phyloP scores from a whole-genome alignment of 495 filamentous ascomycete species.

The Platismatia glauca region DNA sequence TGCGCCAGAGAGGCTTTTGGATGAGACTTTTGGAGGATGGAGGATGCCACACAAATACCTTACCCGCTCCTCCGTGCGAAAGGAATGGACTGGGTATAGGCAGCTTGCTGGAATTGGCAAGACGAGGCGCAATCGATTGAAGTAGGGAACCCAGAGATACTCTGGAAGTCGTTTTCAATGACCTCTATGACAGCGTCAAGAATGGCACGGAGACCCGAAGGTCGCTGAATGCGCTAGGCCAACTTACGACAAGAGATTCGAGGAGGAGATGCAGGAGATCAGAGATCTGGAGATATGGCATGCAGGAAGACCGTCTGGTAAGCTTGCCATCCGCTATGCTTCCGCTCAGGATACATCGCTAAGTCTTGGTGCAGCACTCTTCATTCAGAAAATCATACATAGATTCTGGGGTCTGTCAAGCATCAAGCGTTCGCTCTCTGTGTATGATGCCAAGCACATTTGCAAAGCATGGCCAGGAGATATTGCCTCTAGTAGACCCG shows the following conservation, averaged over 20 bases:
- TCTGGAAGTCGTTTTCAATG: conserved; percentile 96
- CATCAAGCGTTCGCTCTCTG: conserved; percentile 1
- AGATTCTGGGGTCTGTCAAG: conserved; percentile 29
- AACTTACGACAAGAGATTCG: conserved; percentile 95
- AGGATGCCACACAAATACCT: conserved; percentile 95
- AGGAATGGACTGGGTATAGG: conserved; percentile 99
- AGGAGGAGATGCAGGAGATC: conserved; percentile 95
- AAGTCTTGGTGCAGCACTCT: conserved; percentile 48
- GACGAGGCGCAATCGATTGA: conserved; percentile 99
- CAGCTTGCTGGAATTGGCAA: conserved; percentile 96
- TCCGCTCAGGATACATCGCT: conserved; percentile 20
- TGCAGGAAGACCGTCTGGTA: conserved; percentile 89
- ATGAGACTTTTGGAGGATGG: conserved; percentile 99
- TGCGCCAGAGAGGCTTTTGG: conserved; percentile 97
- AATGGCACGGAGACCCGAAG: conserved; percentile 86
- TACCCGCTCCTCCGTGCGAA: conserved; percentile 94
- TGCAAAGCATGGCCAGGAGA: conserved; percentile 2
- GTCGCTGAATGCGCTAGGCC: conserved; percentile 79
- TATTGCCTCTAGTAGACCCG: not conserved
- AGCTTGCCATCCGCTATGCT: conserved; percentile 23
- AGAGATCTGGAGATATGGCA: conserved; percentile 96
- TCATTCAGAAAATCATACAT: conserved; percentile 89
- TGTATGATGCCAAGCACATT: conserved; percentile 10
- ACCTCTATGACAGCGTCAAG: conserved; percentile 85
- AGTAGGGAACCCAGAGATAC: conserved; percentile 87